These are phyloP conservation scores for Lonicera japonica DNA, from an alignment of 129 eudicot species.

Conservation along the genomic window DNA sequence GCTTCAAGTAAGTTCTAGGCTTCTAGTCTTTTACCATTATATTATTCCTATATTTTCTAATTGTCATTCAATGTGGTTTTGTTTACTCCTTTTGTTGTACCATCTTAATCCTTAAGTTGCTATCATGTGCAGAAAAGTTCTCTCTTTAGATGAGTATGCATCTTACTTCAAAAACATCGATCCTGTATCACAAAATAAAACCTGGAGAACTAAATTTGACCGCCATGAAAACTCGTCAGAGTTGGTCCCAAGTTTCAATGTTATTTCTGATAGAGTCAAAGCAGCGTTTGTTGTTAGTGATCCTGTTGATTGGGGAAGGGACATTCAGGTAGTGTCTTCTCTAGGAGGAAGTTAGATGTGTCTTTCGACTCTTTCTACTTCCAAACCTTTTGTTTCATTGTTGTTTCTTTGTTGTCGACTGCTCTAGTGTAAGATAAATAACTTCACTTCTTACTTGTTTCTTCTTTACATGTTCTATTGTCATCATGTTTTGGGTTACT, in stretches of 20 bases:
- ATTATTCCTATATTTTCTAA: background rate
- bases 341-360: background rate
- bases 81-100: background rate
- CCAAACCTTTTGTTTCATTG: background rate
- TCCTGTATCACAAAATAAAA: conserved; percentile 56
- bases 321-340: conserved; percentile 46
- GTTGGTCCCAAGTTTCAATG: conserved; percentile 26
- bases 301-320: conserved; percentile 77
- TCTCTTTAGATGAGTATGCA: conserved; percentile 55
- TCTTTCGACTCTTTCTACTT: background rate
- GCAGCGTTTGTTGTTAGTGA: conserved; percentile 72
- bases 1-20: conserved; percentile 45
- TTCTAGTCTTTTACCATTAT: background rate
- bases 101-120: conserved; percentile 8
- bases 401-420: background rate
- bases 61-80: too few species aligned
- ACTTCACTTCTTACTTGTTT: too few species aligned
- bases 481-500: background rate
- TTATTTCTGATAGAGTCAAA: conserved; percentile 36
- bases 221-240: conserved; percentile 13
- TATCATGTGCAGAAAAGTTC: conserved; percentile 38
- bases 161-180: conserved; percentile 49
- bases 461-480: background rate
- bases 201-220: conserved; percentile 42
- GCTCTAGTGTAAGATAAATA: too few species aligned